phyloP scores from a whole-genome alignment of 2,329 filamentous ascomycete genomes.

The Gaeumannomyces tritici region DNA sequence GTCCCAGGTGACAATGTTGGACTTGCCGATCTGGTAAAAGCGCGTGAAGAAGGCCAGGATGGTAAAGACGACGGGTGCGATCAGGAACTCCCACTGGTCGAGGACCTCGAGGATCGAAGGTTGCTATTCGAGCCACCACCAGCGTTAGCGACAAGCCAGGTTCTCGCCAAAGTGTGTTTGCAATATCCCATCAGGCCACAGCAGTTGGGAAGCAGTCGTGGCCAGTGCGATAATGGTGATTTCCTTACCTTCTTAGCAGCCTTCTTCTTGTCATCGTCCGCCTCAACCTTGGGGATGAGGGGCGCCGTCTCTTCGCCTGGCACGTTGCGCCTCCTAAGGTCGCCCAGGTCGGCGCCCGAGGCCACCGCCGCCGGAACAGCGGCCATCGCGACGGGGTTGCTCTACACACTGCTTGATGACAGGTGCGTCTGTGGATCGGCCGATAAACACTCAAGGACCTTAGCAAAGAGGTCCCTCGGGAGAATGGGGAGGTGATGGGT shows the following conservation, averaged over 20 bases:
- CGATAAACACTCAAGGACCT: background rate
- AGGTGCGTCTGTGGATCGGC: background rate
- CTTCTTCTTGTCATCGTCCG: conserved; percentile 54
- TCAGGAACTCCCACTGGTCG: conserved; percentile 52
- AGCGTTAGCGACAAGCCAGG: conserved; percentile 13
- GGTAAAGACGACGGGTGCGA: conserved; percentile 53
- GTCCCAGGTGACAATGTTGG: conserved; percentile 58
- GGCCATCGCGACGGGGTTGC: conserved; percentile 31
- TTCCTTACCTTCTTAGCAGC: conserved; percentile 32
- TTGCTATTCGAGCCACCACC: conserved; percentile 20
- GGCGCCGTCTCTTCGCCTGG: conserved; percentile 27
- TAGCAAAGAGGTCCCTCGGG: background rate
- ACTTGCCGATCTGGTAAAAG: conserved; percentile 60
- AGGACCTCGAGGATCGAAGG: conserved; percentile 53
- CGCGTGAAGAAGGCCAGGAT: conserved; percentile 55
- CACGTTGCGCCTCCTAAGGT: conserved; percentile 47
- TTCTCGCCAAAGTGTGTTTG: background rate
- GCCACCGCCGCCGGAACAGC: conserved; percentile 44
- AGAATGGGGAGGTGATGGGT: background rate
- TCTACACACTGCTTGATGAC: background rate
- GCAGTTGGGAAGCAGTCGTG: background rate
- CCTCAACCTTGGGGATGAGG: conserved; percentile 27
- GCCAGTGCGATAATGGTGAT: background rate
- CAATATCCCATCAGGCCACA: background rate
- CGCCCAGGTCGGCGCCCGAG: conserved; percentile 49